Base-by-base conservation (phyloP, 139 green algal genomes). In the Auxenochlorella pyrenoidosa region DNA sequence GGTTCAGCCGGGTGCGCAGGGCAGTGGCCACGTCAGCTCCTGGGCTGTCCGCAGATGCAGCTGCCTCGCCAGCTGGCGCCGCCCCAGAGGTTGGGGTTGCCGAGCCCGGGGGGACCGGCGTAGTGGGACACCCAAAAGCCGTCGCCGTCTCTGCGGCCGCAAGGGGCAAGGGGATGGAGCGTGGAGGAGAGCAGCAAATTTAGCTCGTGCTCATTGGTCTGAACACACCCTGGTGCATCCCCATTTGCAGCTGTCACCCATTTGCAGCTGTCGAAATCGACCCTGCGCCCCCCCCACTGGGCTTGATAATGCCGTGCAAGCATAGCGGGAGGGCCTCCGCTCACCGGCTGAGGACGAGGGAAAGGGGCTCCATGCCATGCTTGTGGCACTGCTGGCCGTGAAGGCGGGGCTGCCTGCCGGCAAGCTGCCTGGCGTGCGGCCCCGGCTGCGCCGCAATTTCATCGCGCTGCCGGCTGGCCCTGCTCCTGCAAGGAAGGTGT, bases 281-380 rank as follows among this genome's bases (percentile, higher is more conserved):
- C n/a, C n/a, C n/a, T n/a, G n/a, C n/a, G n/a, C n/a, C n/a, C n/a
- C n/a, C n/a, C n/a, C n/a, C n/a, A n/a, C n/a, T n/a, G n/a, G n/a
- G n/a, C n/a, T n/a, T n/a, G n/a, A n/a, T n/a, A n/a, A n/a, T n/a
- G 63, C 6, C 26, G 22, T 71, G 63, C 54, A 63, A 63, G 54
- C 18, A 63, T 13, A 22, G 66, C 66, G n/a, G n/a, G n/a, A n/a
- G n/a, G n/a, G n/a, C n/a, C n/a, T n/a, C 26, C 63, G 34, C 26
- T 76, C n/a, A 76, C 70, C 70, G 40, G 70, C 70, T 44, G 78
- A 83, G 40, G 80, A 85, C 24, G 40, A 41, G 13, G 80, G 80
- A 63, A 77, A 85, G 41, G 80, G 80, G 32, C 38, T 63, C 80
- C 80, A 85, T 0, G 80, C 80, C 80, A 85, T 85, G 60, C 80